Percentiles rank a stretch among this genome's conserved stretches.
Conservation (phyloP, 2,329 filamentous ascomycete species). For the Penicillium griseofulvum region DNA sequence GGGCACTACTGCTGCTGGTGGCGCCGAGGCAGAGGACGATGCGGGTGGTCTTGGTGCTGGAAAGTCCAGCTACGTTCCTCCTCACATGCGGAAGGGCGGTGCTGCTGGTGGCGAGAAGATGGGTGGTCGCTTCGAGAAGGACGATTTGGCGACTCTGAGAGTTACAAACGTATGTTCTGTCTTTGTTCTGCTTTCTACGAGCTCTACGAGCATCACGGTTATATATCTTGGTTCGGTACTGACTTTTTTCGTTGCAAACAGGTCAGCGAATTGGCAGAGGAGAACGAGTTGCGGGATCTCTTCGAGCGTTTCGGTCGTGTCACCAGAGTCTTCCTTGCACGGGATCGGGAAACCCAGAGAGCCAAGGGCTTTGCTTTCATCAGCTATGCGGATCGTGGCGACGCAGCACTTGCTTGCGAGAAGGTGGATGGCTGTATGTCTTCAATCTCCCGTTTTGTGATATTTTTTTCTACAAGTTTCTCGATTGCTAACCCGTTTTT, state of each 20-base stretch:
- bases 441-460: not conserved
- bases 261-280: conserved; percentile 97
- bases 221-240: conserved; percentile 5
- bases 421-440: conserved; percentile 91
- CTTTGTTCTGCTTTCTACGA: not conserved
- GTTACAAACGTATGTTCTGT: conserved; percentile 83
- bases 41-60: conserved; percentile 61
- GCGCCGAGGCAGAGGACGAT: conserved; percentile 45
- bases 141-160: conserved; percentile 92
- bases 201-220: not conserved
- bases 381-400: conserved; percentile 84
- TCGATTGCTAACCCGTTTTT: conserved; percentile 24
- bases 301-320: conserved; percentile 97
- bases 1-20: conserved; percentile 40
- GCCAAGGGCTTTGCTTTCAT: conserved; percentile 99
- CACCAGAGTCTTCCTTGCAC: conserved; percentile 94
- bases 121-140: conserved; percentile 90
- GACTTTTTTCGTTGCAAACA: conserved; percentile 37
- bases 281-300: conserved; percentile 91
- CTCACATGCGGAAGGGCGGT: conserved; percentile 75
- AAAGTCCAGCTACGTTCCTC: conserved; percentile 88
- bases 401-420: conserved; percentile 88
- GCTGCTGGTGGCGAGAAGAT: conserved; percentile 70
- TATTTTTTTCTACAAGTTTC: conserved; percentile 1
- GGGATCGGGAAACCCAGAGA: conserved; percentile 91